A percentile compares a stretch with the other conserved stretches of the same genome.
Evolutionary conservation across 176 grass and related monocot species (phyloP).

Genomic region (Carex parvula): DNA sequence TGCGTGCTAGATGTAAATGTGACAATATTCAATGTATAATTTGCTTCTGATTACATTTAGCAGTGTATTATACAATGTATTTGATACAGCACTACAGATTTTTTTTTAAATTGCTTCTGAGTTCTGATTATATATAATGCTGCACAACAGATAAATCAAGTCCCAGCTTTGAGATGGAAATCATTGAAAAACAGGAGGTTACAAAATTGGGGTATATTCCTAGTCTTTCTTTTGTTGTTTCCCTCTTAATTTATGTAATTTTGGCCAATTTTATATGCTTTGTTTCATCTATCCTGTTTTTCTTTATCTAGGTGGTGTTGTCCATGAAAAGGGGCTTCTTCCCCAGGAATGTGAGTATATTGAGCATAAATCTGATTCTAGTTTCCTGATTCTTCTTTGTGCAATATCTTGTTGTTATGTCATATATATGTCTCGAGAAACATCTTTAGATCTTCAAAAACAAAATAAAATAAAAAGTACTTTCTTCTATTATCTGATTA

Average conservation of each 20-base stretch:
- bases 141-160: constrained; percentile 66
- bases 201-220: constrained; percentile 76
- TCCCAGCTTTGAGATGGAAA: constrained; percentile 69
- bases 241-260: not conserved
- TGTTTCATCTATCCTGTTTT: not conserved
- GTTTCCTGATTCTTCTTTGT: not conserved
- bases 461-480: no score
- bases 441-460: no score
- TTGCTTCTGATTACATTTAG: not conserved
- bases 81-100: not conserved
- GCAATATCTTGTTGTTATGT: not conserved
- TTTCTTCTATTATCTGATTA: no score
- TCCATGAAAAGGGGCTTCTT: constrained; percentile 90
- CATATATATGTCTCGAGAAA: not conserved
- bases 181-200: constrained; percentile 75
- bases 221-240: not conserved
- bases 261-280: not conserved
- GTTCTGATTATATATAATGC: not conserved
- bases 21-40: not conserved
- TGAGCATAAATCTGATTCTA: not conserved
- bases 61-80: not conserved
- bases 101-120: not conserved
- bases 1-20: not conserved
- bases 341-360: constrained; percentile 69
- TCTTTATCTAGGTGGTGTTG: constrained; percentile 49